phyloP scores from a whole-genome alignment of 495 filamentous ascomycete species.

The Jackrogersella minutella region DNA sequence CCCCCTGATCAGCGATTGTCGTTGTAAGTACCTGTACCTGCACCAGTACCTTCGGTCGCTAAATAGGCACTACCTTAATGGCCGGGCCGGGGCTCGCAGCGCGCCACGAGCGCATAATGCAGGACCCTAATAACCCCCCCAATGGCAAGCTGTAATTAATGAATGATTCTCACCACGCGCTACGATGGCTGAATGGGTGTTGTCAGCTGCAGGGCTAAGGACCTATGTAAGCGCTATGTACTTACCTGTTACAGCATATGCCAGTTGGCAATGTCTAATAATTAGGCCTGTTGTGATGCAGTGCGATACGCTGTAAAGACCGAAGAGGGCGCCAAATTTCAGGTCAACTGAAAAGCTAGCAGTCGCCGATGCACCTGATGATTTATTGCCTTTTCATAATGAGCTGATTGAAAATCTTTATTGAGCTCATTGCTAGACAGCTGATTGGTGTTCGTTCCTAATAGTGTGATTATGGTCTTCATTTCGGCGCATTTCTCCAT shows the following conservation, averaged over 20 bases:
- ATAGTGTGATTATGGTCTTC: slow-evolving; percentile 3
- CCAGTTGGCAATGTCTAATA: slow-evolving; percentile 10
- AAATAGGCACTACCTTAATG: slow-evolving; percentile 11
- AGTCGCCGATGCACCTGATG: background rate
- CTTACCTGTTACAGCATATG: slow-evolving; percentile 16
- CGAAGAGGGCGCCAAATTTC: slow-evolving; percentile 13
- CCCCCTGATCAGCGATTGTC: slow-evolving; percentile 16
- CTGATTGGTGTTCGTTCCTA: slow-evolving; percentile 13
- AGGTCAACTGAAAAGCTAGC: background rate
- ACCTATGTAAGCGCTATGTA: slow-evolving; percentile 7
- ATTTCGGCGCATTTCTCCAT: background rate
- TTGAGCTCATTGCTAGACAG: background rate
- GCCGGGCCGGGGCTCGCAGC: slow-evolving; percentile 23
- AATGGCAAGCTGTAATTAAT: slow-evolving; percentile 27
- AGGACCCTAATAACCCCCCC: slow-evolving; percentile 27
- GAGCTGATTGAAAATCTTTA: background rate
- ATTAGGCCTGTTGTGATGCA: slow-evolving; percentile 17
- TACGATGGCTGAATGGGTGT: background rate
- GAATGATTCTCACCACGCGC: slow-evolving; percentile 16
- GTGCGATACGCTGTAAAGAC: slow-evolving; percentile 17
- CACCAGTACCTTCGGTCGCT: slow-evolving; percentile 22
- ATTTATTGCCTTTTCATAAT: slow-evolving; percentile 8
- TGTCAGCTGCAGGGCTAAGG: slow-evolving; percentile 24
- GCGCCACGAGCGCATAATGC: slow-evolving; percentile 35
- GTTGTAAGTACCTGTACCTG: slow-evolving; percentile 37